phyloP scores from a whole-genome alignment of 2,329 filamentous ascomycete species.

The Fusarium anthophilum region DNA sequence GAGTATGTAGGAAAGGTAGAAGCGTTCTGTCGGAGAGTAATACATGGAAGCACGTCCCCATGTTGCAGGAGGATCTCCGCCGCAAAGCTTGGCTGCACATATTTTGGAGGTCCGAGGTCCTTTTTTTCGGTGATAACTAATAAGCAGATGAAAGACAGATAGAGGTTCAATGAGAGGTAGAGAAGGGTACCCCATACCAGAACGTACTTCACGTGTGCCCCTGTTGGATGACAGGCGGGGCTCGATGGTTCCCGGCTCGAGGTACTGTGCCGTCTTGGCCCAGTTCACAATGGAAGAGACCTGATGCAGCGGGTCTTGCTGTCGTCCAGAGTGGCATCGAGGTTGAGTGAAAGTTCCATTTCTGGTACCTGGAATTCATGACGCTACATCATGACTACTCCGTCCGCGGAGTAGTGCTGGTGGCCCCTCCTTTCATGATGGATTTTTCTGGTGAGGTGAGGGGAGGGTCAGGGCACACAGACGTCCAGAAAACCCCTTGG shows the following conservation, averaged over 20 bases:
- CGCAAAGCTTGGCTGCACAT: constrained; percentile 25
- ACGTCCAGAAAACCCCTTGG: constrained; percentile 15
- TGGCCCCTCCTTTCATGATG: constrained; percentile 32
- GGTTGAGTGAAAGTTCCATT: constrained; percentile 16
- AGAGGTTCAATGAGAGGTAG: constrained; percentile 7
- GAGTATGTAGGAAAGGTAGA: neutral
- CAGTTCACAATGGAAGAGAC: constrained; percentile 13
- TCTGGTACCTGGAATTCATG: constrained; percentile 32
- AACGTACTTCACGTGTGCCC: constrained; percentile 17
- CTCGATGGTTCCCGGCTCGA: constrained; percentile 18
- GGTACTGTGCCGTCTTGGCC: constrained; percentile 28
- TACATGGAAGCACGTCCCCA: constrained; percentile 9
- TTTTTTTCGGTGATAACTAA: constrained; percentile 8
- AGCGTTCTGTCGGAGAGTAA: neutral
- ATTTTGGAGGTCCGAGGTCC: neutral
- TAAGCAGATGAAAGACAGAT: constrained; percentile 5
- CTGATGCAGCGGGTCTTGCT: constrained; percentile 11
- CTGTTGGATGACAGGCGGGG: constrained; percentile 25
- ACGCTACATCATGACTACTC: constrained; percentile 26
- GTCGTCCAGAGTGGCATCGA: neutral
- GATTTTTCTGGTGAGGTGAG: constrained; percentile 3
- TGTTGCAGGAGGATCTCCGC: constrained; percentile 17
- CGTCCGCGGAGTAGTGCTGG: constrained; percentile 18
- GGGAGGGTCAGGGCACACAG: constrained; percentile 21
- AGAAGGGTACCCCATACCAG: constrained; percentile 28